Base-by-base conservation (phyloP, 768 basidiomycete genomes). In the Myochromella boudieri region DNA sequence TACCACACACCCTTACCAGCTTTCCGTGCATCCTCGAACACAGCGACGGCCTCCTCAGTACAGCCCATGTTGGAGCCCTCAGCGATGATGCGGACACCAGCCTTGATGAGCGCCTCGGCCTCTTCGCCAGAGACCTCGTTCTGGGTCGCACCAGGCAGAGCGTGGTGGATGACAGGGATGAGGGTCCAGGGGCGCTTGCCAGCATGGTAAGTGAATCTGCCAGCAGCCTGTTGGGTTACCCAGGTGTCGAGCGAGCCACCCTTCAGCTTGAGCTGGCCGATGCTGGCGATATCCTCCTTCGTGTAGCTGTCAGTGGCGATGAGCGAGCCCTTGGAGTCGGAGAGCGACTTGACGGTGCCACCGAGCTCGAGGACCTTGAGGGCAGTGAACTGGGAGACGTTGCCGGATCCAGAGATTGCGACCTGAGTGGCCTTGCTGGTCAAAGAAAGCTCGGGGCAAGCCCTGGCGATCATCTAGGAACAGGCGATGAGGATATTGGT, bases 21-120 rank as follows among this genome's bases (percentile, higher is more conserved):
- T 56, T 71, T 74, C 45, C 87, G 79, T 25, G 78, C 74, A 4
- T 66, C 64, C 69, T 89, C 87, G 63, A 87, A 87, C 49, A 86
- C 71, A 44, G 82, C 77, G 60, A 89, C 80, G 42, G 85, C 87
- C 58, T 84, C 84, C 57, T 77, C 69, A 3, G 85, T 86, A 67
- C 78, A 85, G 37, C 85, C 85, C 84, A 87, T 87, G 72, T 85
- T 87, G 53, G 81, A 84, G 24, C 86, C 86, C 63, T 89, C 85
- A 42, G 86, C 85, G 38, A 89, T 77, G 66, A 87, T 81, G 58
- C 79, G 67, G 52, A 77, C 76, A 50, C 87, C 85, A 38, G 85
- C 84, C 60, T 77, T 78, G 60, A 86, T 60, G 57, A 89, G 76
- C 1, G 79, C 81, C 66, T 84, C 69, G 32, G 87, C 87, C 63